Base-by-base conservation (phyloP, 768 basidiomycete genomes). In the Leccinum disarticulatum region DNA sequence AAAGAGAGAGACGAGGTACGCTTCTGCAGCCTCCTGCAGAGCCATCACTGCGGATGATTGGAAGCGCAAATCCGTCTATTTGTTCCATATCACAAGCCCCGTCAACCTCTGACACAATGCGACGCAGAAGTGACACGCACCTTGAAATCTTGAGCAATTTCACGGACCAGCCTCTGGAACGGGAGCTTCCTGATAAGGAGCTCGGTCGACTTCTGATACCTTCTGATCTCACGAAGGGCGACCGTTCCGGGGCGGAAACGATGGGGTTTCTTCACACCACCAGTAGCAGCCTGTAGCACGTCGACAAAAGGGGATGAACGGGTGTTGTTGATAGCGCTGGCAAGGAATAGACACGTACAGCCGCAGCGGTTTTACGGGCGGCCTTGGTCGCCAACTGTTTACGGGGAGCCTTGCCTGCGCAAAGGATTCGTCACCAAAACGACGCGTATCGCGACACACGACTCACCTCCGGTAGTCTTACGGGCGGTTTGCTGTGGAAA, bases 181-280 rank as follows among this genome's bases (percentile, higher is more conserved):
- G 96, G 96, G 64, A 98, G 91, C 88, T 98, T 98, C 81, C 96
- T 86, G 84, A 98, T 98, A 70, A 98, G 87, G 66, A 99, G 88
- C 84, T 98, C 96, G 65, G 96, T 98, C 62, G 93, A 95, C 83
- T 97, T 97, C 79, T 98, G 95, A 84, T 98, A 97, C 77, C 95
- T 85, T 74, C 96, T 83, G 70, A 98, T 98, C 80, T 98, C 95
- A 84, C 96, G 95, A 66, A 99, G 93, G 66, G 96, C 96, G 82
- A 99, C 96, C 66, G 96, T 99, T 82, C 96, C 91, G 68, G 91
- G 91, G 72, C 91, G 86, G 88, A 96, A 98, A 75, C 95, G 84
- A 77, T 98, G 95, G 61, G 95, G 96, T 84, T 98, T 99, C 95
- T 98, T 98, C 70, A 97, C 95, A 87, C 95, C 95, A 79, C 95